Evolutionary conservation across 768 basidiomycete species (phyloP).

Genomic region (Panaeolus cyanescens): DNA sequence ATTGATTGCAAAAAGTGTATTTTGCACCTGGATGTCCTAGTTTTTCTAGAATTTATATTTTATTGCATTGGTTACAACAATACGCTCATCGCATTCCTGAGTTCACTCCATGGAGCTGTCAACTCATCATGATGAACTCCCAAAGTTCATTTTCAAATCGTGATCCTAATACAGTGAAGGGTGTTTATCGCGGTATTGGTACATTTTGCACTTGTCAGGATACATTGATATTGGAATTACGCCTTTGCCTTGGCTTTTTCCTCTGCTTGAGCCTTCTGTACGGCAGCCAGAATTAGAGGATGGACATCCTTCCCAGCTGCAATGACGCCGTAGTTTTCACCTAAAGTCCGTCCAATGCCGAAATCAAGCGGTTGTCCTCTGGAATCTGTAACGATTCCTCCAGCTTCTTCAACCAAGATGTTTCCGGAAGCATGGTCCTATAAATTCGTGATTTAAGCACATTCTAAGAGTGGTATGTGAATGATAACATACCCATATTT

Average conservation of each 20-base stretch:
- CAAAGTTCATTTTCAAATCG: no score
- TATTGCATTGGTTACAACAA: neutral
- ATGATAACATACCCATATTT: slow-evolving; percentile 82
- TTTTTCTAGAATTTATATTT: slow-evolving; percentile 4
- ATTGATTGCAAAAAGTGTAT: slow-evolving; percentile 14
- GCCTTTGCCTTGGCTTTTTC: slow-evolving; percentile 27
- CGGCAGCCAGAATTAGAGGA: slow-evolving; percentile 66
- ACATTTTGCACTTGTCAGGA: neutral
- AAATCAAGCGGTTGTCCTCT: slow-evolving; percentile 81
- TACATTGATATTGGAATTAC: neutral
- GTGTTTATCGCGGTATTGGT: neutral
- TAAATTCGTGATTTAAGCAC: neutral
- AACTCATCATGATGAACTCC: no score
- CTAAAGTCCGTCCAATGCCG: slow-evolving; percentile 82
- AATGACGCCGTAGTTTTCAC: slow-evolving; percentile 85
- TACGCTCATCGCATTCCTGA: no score
- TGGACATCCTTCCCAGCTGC: slow-evolving; percentile 80
- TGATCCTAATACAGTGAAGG: no score
- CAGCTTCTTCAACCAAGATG: slow-evolving; percentile 85
- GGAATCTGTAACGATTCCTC: slow-evolving; percentile 86
- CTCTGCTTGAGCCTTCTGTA: slow-evolving; percentile 55
- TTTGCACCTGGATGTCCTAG: neutral
- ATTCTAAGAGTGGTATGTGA: neutral
- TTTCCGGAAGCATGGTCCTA: slow-evolving; percentile 92
- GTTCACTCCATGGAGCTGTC: no score